Evolutionary conservation across 805 yeast species (phyloP).

Genomic region (Saturnispora ahearnii): DNA sequence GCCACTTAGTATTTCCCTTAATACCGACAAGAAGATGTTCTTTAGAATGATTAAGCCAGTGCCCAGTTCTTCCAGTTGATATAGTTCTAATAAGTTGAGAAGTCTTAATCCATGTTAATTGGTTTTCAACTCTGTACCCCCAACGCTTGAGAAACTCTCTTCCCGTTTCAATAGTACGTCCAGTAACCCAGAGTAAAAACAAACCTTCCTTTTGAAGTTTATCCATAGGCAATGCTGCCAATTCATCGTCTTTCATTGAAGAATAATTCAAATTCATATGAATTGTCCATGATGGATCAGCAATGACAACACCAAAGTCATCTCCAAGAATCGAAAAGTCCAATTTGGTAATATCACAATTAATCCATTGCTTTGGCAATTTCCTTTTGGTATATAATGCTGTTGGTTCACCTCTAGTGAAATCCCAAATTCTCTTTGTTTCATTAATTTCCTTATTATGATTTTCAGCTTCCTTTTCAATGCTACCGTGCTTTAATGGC

Average conservation of each 20-base stretch:
- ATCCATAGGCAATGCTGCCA: slow-evolving; percentile 55
- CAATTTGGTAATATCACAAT: slow-evolving; percentile 69
- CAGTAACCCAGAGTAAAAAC: slow-evolving; percentile 87
- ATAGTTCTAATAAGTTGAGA: slow-evolving; percentile 83
- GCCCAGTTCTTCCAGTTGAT: slow-evolving; percentile 94
- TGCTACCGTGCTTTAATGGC: slow-evolving; percentile 26
- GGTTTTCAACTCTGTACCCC: slow-evolving; percentile 78
- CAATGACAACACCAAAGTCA: slow-evolving; percentile 66
- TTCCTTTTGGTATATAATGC: slow-evolving; percentile 19
- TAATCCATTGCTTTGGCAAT: slow-evolving; percentile 73
- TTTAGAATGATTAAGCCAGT: slow-evolving; percentile 92
- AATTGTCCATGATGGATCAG: slow-evolving; percentile 96
- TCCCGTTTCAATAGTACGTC: slow-evolving; percentile 85
- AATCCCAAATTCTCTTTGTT: slow-evolving; percentile 28
- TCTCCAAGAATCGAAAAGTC: slow-evolving; percentile 68
- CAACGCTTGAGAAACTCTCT: slow-evolving; percentile 64
- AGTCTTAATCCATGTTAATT: slow-evolving; percentile 83
- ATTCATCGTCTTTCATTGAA: slow-evolving; percentile 68
- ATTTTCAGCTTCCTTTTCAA: background rate
- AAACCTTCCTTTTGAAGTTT: slow-evolving; percentile 77
- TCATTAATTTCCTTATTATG: slow-evolving; percentile 13
- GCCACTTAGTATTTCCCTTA: slow-evolving; percentile 74
- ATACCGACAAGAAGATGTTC: slow-evolving; percentile 83
- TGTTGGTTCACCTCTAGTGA: slow-evolving; percentile 40
- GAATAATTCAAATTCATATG: slow-evolving; percentile 80